Base-by-base conservation (phyloP, 345 rosid species). In the Mercurialis annua region DNA sequence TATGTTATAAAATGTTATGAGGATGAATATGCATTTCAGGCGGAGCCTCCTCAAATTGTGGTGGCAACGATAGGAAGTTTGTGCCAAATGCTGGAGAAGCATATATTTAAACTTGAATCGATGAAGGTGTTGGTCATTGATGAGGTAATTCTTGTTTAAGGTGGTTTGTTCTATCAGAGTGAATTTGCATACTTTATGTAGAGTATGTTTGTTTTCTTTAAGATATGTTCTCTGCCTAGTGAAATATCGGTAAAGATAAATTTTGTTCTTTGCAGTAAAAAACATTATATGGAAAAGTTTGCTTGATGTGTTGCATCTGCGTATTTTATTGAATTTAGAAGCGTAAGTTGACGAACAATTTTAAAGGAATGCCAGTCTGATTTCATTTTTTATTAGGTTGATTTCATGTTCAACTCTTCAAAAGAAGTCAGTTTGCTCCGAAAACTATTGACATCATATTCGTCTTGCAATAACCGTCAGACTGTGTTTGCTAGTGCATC, bases 401-500 rank as follows among this genome's bases (percentile, higher is more conserved):
- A 93, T 82, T 93, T 87, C 84, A 68, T 93, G 79, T 89, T 93
- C 85, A 81, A 85, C 80, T 88, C 97, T 65, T 85, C 94, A 20
- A 90, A 84, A 77, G 85, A 93, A 85, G 90, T 83, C 64, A 83
- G 89, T 74, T 84, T 87, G 73, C 79, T 90, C 51, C 76, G 89
- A 74, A 90, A 85, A 89, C 87, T 93, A 62, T 74, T 93, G 84
- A 86, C 84, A 9, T 74, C 80, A 23, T 90, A 86, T 69, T 90
- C 97, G 2, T 88, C 91, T 6, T 84, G 87, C 81, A 78, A 79
- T 65, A 77, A 66, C 75, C 96, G 92, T 52, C 98, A 86, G 81
- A 93, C 94, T 6, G 78, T 93, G 78, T 86, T 93, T 66, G 94
- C 94, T 27, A 87, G 98, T 78, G 98, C 98, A 62, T 93, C 98